These are phyloP conservation scores for Corylus avellana DNA, from an alignment of 306 rosid species.

Conservation along the genomic window DNA sequence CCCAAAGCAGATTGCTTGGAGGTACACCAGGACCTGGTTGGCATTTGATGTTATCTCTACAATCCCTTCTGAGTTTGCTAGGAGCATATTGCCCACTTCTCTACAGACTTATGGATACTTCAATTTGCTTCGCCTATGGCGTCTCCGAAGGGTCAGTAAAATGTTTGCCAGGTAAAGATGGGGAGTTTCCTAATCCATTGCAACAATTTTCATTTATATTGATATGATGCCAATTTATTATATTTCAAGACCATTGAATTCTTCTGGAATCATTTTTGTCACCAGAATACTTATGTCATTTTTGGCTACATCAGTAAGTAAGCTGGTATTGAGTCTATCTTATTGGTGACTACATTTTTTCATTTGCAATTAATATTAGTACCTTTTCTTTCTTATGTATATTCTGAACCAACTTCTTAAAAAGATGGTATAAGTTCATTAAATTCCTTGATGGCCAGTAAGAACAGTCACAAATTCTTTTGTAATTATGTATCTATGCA, in stretches of 20 bases:
- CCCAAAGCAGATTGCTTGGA: slow-evolving; percentile 46
- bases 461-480: background rate
- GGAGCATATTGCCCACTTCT: slow-evolving; percentile 27
- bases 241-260: too few species aligned
- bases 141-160: slow-evolving; percentile 71
- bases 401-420: background rate
- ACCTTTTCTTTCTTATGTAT: background rate
- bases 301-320: background rate
- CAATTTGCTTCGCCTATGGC: slow-evolving; percentile 81
- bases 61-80: slow-evolving; percentile 58
- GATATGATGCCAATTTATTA: background rate
- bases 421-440: background rate
- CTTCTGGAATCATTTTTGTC: background rate
- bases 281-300: background rate
- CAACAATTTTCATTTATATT: background rate
- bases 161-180: slow-evolving; percentile 65
- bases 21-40: slow-evolving; percentile 66
- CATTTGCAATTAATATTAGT: background rate
- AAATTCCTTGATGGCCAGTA: background rate
- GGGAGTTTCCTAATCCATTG: background rate
- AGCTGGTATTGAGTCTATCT: too few species aligned
- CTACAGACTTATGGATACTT: slow-evolving; percentile 60
- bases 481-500: background rate
- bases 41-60: slow-evolving; percentile 60
- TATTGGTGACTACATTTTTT: background rate